Evolutionary conservation across 129 eudicot species (phyloP).

Genomic region (Lactuca saligna): DNA sequence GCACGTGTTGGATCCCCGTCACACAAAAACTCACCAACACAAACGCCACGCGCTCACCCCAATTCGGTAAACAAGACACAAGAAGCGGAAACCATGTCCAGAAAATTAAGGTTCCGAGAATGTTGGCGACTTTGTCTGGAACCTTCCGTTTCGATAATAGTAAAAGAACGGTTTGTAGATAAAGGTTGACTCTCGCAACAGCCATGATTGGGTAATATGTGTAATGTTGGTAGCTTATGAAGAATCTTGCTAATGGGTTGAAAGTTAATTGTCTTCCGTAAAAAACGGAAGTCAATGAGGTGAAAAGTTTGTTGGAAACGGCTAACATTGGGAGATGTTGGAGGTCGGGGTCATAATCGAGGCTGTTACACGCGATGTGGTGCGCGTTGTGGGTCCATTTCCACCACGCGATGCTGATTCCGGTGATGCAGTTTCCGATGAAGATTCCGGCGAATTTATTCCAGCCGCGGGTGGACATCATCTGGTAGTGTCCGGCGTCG

Average conservation of each 20-base stretch:
- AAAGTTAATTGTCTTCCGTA: constrained; percentile 66
- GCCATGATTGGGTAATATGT: constrained; percentile 82
- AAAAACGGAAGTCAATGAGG: constrained; percentile 53
- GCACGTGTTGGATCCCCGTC: constrained; percentile 72
- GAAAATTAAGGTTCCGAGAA: constrained; percentile 71
- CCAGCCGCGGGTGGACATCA: constrained; percentile 64
- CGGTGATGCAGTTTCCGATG: constrained; percentile 81
- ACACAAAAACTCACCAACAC: constrained; percentile 71
- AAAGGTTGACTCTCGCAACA: constrained; percentile 78
- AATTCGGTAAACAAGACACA: constrained; percentile 73
- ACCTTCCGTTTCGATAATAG: constrained; percentile 62
- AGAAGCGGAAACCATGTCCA: constrained; percentile 95
- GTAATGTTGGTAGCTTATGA: constrained; percentile 77
- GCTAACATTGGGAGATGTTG: constrained; percentile 92
- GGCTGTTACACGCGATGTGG: constrained; percentile 71
- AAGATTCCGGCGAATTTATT: constrained; percentile 69
- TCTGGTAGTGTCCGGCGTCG: constrained; percentile 89
- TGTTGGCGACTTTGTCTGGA: constrained; percentile 66
- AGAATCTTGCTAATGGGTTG: constrained; percentile 59
- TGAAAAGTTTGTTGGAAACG: constrained; percentile 55
- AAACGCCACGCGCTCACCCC: constrained; percentile 74
- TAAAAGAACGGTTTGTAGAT: constrained; percentile 72
- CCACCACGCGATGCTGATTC: constrained; percentile 96
- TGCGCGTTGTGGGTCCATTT: constrained; percentile 95
- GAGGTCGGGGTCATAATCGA: constrained; percentile 85